Base-by-base conservation (phyloP, 345 rosid species). In the Gossypium arboreum region DNA sequence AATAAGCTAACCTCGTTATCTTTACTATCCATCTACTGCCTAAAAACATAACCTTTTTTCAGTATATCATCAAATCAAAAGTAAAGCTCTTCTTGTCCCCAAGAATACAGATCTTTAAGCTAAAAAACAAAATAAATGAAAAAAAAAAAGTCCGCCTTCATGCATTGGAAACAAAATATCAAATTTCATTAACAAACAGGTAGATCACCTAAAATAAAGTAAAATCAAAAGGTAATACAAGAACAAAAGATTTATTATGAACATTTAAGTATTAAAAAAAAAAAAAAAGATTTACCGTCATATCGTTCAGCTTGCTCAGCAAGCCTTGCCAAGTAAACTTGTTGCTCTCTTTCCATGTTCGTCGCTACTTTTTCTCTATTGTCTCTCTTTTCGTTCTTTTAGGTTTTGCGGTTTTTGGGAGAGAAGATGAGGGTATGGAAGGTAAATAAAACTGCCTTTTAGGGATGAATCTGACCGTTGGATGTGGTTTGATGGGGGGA, bases 241-340 rank as follows among this genome's bases (percentile, higher is more conserved):
- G 7, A 6, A 68, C 2, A 48, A 45, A 11, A 68, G 16, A 12
- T 47, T 47, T 47, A 47, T 47, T 47, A 47, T 47, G 51, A 47
- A 9, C 2, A 47, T 47, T 47, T 11, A 34, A 34, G 41, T 5
- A 34, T 34, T 34, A 34, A 34, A 34, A 34, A 34, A 34, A 34
- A 34, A 34, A 34, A 34, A 34, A n/a, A n/a, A n/a, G 39, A 52
- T n/a, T 80, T 80, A 91, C 98, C 98, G 73, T 93, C 98, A 77
- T 91, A 91, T 83, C 98, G 77, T 83, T 91, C 98, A 51, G 98
- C 95, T 83, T 93, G 97, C 90, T 93, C 97, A 6, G 94, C 93
- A 70, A 93, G 94, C 75, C 88, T 90, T 12, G 98, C 98, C 86
- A 79, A 79, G 90, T 93, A 93, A 50, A 93, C 94, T 55, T 74